Conservation (phyloP, 176 grass and related monocot genomes). For the Rhynchospora tenuis region DNA sequence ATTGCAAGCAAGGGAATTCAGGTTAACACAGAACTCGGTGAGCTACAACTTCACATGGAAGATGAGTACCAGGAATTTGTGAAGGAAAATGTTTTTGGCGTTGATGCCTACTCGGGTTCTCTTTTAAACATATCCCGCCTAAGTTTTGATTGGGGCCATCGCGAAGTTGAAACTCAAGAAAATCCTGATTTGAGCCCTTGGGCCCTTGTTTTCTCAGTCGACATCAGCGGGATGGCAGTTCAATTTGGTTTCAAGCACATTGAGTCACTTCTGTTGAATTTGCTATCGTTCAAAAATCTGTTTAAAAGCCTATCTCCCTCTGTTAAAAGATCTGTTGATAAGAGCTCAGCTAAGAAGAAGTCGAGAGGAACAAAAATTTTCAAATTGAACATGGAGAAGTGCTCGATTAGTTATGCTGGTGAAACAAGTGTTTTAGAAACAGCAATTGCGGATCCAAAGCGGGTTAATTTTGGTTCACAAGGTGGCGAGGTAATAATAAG, state of each 20-base stretch:
- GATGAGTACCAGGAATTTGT: conserved; percentile 91
- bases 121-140: conserved; percentile 79
- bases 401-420: conserved; percentile 74
- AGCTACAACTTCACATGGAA: conserved; percentile 88
- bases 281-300: conserved; percentile 66
- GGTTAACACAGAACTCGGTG: conserved; percentile 90
- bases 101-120: conserved; percentile 78
- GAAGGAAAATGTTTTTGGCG: conserved; percentile 88
- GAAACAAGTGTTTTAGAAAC: conserved; percentile 68
- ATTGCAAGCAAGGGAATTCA: conserved; percentile 96
- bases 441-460: conserved; percentile 84
- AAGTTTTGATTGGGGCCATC: conserved; percentile 94
- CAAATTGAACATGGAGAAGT: conserved; percentile 88
- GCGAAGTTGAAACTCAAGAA: conserved; percentile 65
- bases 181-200: conserved; percentile 47
- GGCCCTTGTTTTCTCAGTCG: conserved; percentile 68
- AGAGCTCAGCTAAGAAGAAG: conserved; percentile 58
- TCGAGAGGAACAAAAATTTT: conserved; percentile 59
- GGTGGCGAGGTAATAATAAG: conserved; percentile 74
- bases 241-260: conserved; percentile 93
- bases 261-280: conserved; percentile 68
- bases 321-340: conserved; percentile 42
- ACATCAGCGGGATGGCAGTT: conserved; percentile 73
- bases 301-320: conserved; percentile 56
- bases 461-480: conserved; percentile 97